Conservation (phyloP, 1,284 basidiomycete genomes). For the Phellinidium pouzarii region DNA sequence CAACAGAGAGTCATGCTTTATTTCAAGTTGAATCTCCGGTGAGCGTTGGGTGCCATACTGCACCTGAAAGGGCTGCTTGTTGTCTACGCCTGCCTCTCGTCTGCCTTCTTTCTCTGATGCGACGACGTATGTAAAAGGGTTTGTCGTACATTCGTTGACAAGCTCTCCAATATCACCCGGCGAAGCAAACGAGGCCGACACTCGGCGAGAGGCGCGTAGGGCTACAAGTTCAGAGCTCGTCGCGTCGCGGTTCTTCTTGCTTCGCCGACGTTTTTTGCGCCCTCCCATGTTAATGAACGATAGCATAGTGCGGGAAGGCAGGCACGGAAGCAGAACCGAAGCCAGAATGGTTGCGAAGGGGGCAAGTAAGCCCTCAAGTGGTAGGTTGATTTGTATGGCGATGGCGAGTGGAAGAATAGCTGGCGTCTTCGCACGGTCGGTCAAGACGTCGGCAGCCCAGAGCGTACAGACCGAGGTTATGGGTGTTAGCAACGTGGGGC, state of each 20-base stretch:
- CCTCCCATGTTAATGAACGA: constrained; percentile 19
- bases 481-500: background rate
- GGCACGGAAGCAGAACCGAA: constrained; percentile 9
- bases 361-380: background rate
- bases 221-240: background rate
- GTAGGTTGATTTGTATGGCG: background rate
- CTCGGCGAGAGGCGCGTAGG: constrained; percentile 5
- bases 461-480: background rate
- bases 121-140: too few species aligned
- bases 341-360: constrained; percentile 4
- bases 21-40: constrained; percentile 16
- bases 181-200: constrained; percentile 16
- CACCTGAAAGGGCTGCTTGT: background rate
- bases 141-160: background rate
- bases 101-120: background rate
- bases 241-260: background rate
- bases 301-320: constrained; percentile 12
- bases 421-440: background rate
- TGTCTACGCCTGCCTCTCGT: background rate
- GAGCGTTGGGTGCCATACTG: background rate
- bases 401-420: background rate
- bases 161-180: constrained; percentile 10
- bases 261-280: constrained; percentile 14
- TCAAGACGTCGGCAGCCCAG: too few species aligned
- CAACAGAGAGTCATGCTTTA: constrained; percentile 15